These are phyloP conservation scores for Telopea speciosissima DNA, from an alignment of 177 flowering plant species.

Conservation along the genomic window DNA sequence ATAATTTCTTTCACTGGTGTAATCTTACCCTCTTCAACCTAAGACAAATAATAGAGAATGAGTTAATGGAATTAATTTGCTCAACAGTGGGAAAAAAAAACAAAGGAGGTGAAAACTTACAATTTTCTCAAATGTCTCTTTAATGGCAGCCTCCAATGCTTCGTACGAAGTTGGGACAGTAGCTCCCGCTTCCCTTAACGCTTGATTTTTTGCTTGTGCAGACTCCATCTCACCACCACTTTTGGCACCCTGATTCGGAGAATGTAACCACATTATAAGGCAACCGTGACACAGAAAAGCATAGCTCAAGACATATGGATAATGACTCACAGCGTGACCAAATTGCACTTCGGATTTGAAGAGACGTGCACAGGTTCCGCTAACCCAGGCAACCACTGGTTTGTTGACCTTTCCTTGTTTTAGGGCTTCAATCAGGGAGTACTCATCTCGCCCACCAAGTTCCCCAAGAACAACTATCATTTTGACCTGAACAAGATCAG, in stretches of 20 bases:
- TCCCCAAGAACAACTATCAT: constrained; percentile 99
- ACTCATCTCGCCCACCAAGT: constrained; percentile 97
- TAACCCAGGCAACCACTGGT: constrained; percentile 99
- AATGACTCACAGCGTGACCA: constrained; percentile 89
- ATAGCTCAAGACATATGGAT: constrained; percentile 2
- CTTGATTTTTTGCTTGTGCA: constrained; percentile 96
- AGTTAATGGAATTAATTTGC: background rate
- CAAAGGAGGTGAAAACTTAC: constrained; percentile 26
- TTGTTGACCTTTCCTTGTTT: constrained; percentile 87
- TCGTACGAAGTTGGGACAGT: constrained; percentile 94
- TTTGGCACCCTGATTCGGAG: constrained; percentile 71
- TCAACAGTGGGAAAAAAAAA: background rate
- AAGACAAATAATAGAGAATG: background rate
- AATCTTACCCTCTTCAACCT: constrained; percentile 65
- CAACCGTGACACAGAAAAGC: background rate
- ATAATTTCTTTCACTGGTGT: constrained; percentile 62
- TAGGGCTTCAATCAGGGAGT: constrained; percentile 94
- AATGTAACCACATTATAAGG: constrained; percentile 8
- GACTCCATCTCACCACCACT: constrained; percentile 99
- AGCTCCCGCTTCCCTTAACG: constrained; percentile 90
- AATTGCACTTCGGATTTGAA: constrained; percentile 99
- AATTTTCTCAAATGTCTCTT: constrained; percentile 82
- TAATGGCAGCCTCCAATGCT: constrained; percentile 77
- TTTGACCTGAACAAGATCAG: constrained; percentile 49
- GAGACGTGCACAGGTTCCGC: constrained; percentile 96